Evolutionary conservation across 2,329 filamentous ascomycete species (phyloP).

Genomic region (Cladosporium colombiae): DNA sequence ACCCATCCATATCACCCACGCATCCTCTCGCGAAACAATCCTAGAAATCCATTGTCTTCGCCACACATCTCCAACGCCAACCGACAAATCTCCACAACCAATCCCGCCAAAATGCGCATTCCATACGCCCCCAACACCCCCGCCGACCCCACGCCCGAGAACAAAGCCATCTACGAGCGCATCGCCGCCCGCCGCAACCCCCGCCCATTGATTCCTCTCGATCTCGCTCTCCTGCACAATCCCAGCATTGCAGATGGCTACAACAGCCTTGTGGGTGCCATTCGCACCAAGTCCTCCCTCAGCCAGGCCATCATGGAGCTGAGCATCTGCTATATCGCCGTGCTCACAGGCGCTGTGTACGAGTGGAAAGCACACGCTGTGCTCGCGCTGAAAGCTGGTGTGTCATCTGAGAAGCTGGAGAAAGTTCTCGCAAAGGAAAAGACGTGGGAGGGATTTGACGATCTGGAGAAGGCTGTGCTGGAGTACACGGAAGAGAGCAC

Average conservation of each 20-base stretch:
- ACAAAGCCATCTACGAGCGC: conserved; percentile 58
- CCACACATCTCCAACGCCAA: background rate
- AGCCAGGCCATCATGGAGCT: conserved; percentile 36
- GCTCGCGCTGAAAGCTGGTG: conserved; percentile 37
- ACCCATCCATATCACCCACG: background rate
- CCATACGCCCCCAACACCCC: conserved; percentile 62
- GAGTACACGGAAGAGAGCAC: conserved; percentile 39
- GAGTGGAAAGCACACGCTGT: conserved; percentile 40
- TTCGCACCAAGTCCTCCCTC: conserved; percentile 39
- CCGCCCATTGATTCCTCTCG: conserved; percentile 71
- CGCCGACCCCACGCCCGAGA: conserved; percentile 51
- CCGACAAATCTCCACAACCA: background rate
- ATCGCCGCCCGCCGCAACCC: conserved; percentile 67
- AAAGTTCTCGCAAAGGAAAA: conserved; percentile 30
- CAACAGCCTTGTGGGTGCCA: conserved; percentile 65
- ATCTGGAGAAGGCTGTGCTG: conserved; percentile 37
- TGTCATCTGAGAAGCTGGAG: conserved; percentile 29
- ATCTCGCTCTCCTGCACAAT: conserved; percentile 73
- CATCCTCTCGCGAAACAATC: background rate
- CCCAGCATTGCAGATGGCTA: conserved; percentile 74
- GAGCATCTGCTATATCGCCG: conserved; percentile 40
- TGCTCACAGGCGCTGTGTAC: conserved; percentile 39
- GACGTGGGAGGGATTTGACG: conserved; percentile 28
- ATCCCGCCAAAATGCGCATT: conserved; percentile 59
- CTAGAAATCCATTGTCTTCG: background rate